A percentile compares a stretch with the other conserved stretches of the same genome.
Conservation (phyloP, 768 basidiomycete genomes). For the Trametes cubensis region DNA sequence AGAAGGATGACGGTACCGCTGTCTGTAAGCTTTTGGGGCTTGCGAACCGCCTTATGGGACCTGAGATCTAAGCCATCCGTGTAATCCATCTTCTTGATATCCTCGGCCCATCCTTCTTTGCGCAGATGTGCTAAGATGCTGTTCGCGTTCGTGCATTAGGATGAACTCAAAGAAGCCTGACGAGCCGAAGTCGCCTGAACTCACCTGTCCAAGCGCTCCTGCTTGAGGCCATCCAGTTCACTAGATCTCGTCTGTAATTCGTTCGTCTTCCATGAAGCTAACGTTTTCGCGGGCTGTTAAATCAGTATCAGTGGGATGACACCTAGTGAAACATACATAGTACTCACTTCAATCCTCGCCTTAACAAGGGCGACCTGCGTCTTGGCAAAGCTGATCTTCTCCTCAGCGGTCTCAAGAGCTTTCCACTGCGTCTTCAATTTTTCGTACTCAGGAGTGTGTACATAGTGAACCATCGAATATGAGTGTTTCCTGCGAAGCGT, state of each 20-base stretch:
- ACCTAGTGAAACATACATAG: too few species aligned
- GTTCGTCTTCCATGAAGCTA: neutral
- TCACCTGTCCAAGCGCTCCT: neutral
- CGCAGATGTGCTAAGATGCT: neutral
- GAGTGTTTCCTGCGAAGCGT: neutral
- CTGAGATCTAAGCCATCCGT: too few species aligned
- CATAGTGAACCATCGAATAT: neutral
- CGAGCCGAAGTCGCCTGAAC: neutral
- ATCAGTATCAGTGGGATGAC: too few species aligned
- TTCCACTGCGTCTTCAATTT: neutral
- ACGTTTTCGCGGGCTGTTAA: too few species aligned
- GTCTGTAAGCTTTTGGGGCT: too few species aligned
- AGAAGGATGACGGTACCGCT: too few species aligned
- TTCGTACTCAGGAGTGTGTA: neutral
- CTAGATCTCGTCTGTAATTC: neutral
- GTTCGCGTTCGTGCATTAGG: too few species aligned
- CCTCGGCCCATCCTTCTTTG: conserved; percentile 14
- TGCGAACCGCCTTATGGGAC: too few species aligned
- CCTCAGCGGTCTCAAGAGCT: neutral
- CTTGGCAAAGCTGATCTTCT: neutral
- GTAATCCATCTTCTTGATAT: neutral
- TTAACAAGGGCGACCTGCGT: neutral
- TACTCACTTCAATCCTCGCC: neutral
- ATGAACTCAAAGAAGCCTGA: too few species aligned
- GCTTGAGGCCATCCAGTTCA: neutral